Evolutionary conservation across 2,329 filamentous ascomycete species (phyloP).

Genomic region (Byssoonygena ceratinophila): DNA sequence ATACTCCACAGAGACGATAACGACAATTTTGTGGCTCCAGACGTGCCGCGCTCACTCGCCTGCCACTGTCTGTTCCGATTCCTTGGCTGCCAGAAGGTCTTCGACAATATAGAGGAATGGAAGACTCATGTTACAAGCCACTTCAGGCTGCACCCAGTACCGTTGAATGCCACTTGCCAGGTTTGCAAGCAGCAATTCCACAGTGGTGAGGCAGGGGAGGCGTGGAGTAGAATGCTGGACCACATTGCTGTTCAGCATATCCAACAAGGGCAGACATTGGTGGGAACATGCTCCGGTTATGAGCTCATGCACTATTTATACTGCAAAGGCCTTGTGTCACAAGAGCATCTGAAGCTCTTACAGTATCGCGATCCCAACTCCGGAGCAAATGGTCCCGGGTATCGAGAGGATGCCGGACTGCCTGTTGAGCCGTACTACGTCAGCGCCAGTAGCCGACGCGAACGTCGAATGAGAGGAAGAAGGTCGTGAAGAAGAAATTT

Average conservation of each 20-base stretch:
- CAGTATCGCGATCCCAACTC: slow-evolving; percentile 21
- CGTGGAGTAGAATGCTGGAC: slow-evolving; percentile 36
- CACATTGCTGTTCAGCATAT: slow-evolving; percentile 36
- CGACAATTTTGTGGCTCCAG: slow-evolving; percentile 24
- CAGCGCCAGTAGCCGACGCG: slow-evolving; percentile 26
- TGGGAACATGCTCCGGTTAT: slow-evolving; percentile 34
- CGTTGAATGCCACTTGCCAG: slow-evolving; percentile 35
- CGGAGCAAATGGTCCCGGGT: slow-evolving; percentile 24
- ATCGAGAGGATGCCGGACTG: slow-evolving; percentile 30
- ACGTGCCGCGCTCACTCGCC: background rate
- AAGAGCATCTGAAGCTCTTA: slow-evolving; percentile 36
- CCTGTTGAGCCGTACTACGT: slow-evolving; percentile 30
- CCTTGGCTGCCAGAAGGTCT: slow-evolving; percentile 34
- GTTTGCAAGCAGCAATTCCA: slow-evolving; percentile 27
- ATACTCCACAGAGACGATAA: slow-evolving; percentile 24
- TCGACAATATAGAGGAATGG: slow-evolving; percentile 32
- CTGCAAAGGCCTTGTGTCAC: slow-evolving; percentile 32
- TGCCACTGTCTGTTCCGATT: slow-evolving; percentile 36
- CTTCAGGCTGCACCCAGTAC: slow-evolving; percentile 34
- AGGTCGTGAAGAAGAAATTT: background rate
- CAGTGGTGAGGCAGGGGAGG: slow-evolving; percentile 19
- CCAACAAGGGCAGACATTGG: slow-evolving; percentile 32
- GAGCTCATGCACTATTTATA: slow-evolving; percentile 39
- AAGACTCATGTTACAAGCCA: slow-evolving; percentile 38
- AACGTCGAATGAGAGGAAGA: slow-evolving; percentile 29